Base-by-base conservation (phyloP, 225 moss, liverwort and hornwort genomes). In the Asterella californica region DNA sequence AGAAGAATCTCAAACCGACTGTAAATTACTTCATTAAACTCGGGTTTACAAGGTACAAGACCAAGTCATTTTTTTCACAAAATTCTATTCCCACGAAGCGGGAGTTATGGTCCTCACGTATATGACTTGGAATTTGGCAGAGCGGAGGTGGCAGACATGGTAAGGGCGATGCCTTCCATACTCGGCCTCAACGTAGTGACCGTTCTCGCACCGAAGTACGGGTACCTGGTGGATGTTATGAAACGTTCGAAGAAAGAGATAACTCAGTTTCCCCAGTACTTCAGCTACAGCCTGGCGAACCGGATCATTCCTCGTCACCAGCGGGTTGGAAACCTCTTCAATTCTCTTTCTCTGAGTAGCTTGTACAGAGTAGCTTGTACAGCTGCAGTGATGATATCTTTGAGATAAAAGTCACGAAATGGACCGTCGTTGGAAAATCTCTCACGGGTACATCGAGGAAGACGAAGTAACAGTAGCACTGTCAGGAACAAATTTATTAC, bases 281-380 rank as follows among this genome's bases (percentile, higher is more conserved):
- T 90, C 79, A 90, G 88, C 57, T 90, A 90, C 71, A 90, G 90
- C 66, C 81, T 90, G 70, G 47, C 78, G 6, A 87, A 87, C 46
- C 84, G 90, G 48, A 82, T 90, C 24, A 77, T 87, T 45, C 83
- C 82, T 15, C 83, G 90, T 34, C 85, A 88, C 49, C 71, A 84
- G 65, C 77, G 72, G 75, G 82, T 90, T 19, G 87, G 85, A 55
- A 47, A 76, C 42, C 67, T 84, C 30, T 80, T 80, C 45, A 70
- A 77, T 29, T 79, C 76, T 30, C 59, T 85, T 19, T 87, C 90
- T 0, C 62, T 90, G 76, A 88, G 80, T 79, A 87, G 80, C 53
- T 63, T 90, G 62, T 90, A 85, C 65, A 83, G 90, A 88, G 80
- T 79, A 87, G 80, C 53, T 63, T 90, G 62, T 90, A 85, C 65